Percentiles rank a stretch among this genome's conserved stretches.
phyloP scores from a whole-genome alignment of 441 rosid species.

The Populus trichocarpa region DNA sequence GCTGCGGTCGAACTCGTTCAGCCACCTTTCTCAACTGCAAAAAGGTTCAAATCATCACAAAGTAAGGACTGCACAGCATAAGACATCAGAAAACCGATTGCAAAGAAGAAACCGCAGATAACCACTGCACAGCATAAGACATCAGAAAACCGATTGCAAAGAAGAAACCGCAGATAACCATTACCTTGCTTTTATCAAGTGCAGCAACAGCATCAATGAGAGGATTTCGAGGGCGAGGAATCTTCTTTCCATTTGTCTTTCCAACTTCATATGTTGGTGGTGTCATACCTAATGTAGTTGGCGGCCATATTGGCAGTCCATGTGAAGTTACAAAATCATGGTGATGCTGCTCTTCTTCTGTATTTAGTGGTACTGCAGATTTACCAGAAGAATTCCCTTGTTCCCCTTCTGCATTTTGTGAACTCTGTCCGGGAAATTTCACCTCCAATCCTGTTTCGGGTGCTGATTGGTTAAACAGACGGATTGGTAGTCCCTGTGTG shows the following conservation, averaged over 20 bases:
- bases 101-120: no score
- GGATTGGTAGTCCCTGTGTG: constrained; percentile 28
- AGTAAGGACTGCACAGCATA: neutral
- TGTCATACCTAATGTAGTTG: constrained; percentile 33
- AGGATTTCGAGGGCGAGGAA: constrained; percentile 88
- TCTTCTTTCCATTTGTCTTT: constrained; percentile 55
- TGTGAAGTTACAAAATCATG: constrained; percentile 26
- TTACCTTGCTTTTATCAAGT: constrained; percentile 93
- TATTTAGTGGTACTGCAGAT: constrained; percentile 14
- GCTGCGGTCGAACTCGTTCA: constrained; percentile 55
- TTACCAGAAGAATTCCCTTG: constrained; percentile 23
- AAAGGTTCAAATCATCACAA: constrained; percentile 7
- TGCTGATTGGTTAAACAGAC: constrained; percentile 23
- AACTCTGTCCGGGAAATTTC: constrained; percentile 19
- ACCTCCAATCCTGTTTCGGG: constrained; percentile 28
- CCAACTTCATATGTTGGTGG: constrained; percentile 49
- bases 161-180: constrained; percentile 14
- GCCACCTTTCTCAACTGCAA: constrained; percentile 85
- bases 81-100: constrained; percentile 1
- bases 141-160: constrained; percentile 1
- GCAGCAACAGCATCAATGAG: constrained; percentile 95
- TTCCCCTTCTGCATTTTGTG: constrained; percentile 31
- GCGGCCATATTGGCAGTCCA: constrained; percentile 42
- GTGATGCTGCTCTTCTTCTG: constrained; percentile 26
- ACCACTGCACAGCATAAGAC: no score